phyloP scores from a whole-genome alignment of 73 alveolate species.

The Paramecium pentaurelia region DNA sequence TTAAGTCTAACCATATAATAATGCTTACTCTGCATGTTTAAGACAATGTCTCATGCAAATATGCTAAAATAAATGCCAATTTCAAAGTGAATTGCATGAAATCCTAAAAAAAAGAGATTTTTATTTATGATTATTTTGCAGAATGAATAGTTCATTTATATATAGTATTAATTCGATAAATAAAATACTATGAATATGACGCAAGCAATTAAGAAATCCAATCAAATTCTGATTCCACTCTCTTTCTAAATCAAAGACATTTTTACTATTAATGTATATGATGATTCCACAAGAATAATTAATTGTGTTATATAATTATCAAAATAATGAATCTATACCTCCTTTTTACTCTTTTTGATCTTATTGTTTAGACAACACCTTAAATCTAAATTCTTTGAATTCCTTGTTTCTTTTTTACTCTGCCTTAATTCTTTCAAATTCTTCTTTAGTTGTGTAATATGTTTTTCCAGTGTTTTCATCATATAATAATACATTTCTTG shows the following conservation, averaged over 20 bases:
- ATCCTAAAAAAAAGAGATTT: neutral
- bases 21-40: neutral
- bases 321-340: neutral
- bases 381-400: neutral
- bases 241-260: neutral
- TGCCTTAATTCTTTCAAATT: neutral
- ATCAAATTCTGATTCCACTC: neutral
- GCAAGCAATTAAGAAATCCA: neutral
- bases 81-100: neutral
- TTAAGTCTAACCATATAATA: neutral
- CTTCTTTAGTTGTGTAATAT: neutral
- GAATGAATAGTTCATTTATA: neutral
- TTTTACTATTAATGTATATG: neutral
- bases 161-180: neutral
- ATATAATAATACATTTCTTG: neutral
- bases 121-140: neutral
- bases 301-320: neutral
- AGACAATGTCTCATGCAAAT: neutral
- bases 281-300: neutral
- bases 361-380: neutral
- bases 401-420: neutral
- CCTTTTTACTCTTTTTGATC: neutral
- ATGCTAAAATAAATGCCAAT: neutral
- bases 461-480: neutral
- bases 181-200: neutral